phyloP scores from a whole-genome alignment of 768 basidiomycete species.

The Panaeolus papilionaceus region DNA sequence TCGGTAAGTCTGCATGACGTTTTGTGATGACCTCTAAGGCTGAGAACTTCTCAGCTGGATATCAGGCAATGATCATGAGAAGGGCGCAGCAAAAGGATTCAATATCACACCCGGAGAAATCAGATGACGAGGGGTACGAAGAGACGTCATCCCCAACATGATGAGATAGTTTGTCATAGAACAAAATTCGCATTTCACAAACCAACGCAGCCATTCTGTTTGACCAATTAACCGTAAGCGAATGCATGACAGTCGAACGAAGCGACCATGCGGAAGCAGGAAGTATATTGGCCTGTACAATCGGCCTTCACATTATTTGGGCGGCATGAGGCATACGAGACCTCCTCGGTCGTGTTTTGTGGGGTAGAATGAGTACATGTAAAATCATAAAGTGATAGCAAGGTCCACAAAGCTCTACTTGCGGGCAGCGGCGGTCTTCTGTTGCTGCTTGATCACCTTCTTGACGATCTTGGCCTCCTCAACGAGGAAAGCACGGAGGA shows the following conservation, averaged over 20 bases:
- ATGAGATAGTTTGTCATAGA: not conserved
- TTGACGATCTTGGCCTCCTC: constrained; percentile 99
- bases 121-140: not conserved
- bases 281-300: not conserved
- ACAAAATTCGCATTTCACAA: not conserved
- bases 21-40: constrained; percentile 5
- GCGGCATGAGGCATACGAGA: constrained; percentile 22
- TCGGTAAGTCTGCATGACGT: constrained; percentile 8
- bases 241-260: not conserved
- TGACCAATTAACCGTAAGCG: not conserved
- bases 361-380: constrained; percentile 30
- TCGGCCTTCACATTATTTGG: not conserved
- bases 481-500: constrained; percentile 97
- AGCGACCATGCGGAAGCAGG: not conserved
- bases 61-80: constrained; percentile 6
- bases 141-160: not conserved
- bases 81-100: not conserved
- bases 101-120: constrained; percentile 15
- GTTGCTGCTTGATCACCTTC: constrained; percentile 96
- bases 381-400: constrained; percentile 27
- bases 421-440: constrained; percentile 49
- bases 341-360: constrained; percentile 30
- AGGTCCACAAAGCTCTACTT: constrained; percentile 40
- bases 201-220: not conserved
- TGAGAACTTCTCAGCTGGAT: not conserved